Evolutionary conservation across 2,329 filamentous ascomycete species (phyloP).

Genomic region (Fusarium sp.): DNA sequence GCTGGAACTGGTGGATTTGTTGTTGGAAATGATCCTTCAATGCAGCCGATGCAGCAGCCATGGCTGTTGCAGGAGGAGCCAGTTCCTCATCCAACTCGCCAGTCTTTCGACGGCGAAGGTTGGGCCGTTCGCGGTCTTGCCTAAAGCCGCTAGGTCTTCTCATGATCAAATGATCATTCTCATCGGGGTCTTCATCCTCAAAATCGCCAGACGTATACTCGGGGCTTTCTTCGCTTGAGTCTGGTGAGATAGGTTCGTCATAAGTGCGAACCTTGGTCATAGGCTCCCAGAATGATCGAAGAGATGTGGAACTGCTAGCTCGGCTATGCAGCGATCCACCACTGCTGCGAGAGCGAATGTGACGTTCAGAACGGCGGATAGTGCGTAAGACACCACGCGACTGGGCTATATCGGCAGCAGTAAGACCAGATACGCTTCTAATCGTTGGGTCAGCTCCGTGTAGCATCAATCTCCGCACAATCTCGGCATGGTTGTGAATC

Average conservation of each 20-base stretch:
- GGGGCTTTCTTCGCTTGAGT: slow-evolving; percentile 56
- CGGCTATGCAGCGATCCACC: slow-evolving; percentile 69
- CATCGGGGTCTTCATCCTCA: slow-evolving; percentile 55
- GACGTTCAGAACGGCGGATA: slow-evolving; percentile 70
- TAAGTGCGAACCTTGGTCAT: slow-evolving; percentile 51
- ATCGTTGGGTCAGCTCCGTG: slow-evolving; percentile 78
- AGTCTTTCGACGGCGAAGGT: slow-evolving; percentile 54
- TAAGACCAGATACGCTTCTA: slow-evolving; percentile 75
- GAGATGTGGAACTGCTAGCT: slow-evolving; percentile 73
- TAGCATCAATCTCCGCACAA: slow-evolving; percentile 79
- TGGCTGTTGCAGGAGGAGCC: slow-evolving; percentile 68
- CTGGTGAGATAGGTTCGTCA: slow-evolving; percentile 54
- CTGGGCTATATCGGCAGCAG: slow-evolving; percentile 75
- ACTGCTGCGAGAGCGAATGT: slow-evolving; percentile 76
- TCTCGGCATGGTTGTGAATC: slow-evolving; percentile 78
- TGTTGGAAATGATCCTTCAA: slow-evolving; percentile 78
- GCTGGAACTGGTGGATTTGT: slow-evolving; percentile 81
- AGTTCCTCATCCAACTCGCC: slow-evolving; percentile 49
- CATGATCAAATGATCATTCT: slow-evolving; percentile 52
- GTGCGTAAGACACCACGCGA: slow-evolving; percentile 72
- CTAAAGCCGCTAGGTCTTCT: slow-evolving; percentile 47
- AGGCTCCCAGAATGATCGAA: slow-evolving; percentile 74
- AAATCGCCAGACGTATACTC: slow-evolving; percentile 60
- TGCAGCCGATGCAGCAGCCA: slow-evolving; percentile 75
- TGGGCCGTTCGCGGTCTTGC: slow-evolving; percentile 49